phyloP scores from a whole-genome alignment of 2,329 filamentous ascomycete genomes.

The Botrytis tulipae region DNA sequence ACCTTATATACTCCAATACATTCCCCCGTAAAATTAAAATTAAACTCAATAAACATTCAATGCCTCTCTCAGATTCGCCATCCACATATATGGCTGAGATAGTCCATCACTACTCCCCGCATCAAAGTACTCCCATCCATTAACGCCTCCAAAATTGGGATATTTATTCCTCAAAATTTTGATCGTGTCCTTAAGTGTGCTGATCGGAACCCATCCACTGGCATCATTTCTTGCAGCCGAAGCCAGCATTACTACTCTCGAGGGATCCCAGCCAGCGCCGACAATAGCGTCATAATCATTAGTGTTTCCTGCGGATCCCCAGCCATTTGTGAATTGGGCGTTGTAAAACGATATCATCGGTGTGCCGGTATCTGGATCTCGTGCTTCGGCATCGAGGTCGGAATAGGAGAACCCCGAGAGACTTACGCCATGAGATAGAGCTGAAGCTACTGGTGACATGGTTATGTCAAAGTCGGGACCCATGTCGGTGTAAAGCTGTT shows the following conservation, averaged over 20 bases:
- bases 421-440: slow-evolving; percentile 55
- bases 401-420: slow-evolving; percentile 65
- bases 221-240: slow-evolving; percentile 20
- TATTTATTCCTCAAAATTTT: slow-evolving; percentile 18
- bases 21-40: background rate
- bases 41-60: background rate
- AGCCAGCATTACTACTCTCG: slow-evolving; percentile 20
- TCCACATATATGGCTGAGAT: slow-evolving; percentile 40
- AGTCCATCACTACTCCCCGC: slow-evolving; percentile 50
- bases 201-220: slow-evolving; percentile 18
- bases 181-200: slow-evolving; percentile 40
- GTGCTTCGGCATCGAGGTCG: slow-evolving; percentile 62
- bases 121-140: slow-evolving; percentile 58
- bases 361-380: background rate
- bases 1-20: background rate
- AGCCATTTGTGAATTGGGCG: slow-evolving; percentile 24
- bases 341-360: slow-evolving; percentile 24
- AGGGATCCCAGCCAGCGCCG: slow-evolving; percentile 22
- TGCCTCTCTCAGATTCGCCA: slow-evolving; percentile 18
- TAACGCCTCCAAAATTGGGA: slow-evolving; percentile 23
- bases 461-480: slow-evolving; percentile 63
- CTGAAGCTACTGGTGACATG: slow-evolving; percentile 58
- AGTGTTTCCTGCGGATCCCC: slow-evolving; percentile 14
- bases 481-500: slow-evolving; percentile 71
- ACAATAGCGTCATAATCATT: slow-evolving; percentile 21